phyloP scores from a whole-genome alignment of 2,329 filamentous ascomycete genomes.

The Colletotrichum lentis region DNA sequence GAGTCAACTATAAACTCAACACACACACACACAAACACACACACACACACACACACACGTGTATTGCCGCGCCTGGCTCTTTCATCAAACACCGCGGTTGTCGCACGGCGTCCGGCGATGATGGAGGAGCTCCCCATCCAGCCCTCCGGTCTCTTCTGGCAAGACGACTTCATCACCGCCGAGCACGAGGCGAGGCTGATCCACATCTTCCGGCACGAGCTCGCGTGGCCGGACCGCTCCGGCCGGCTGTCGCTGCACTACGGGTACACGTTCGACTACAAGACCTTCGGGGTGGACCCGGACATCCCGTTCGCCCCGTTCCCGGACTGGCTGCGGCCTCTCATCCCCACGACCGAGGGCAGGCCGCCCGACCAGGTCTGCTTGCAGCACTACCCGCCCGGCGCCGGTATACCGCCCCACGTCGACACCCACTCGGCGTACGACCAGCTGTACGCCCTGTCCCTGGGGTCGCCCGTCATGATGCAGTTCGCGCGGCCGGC shows the following conservation, averaged over 20 bases:
- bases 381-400: slow-evolving; percentile 67
- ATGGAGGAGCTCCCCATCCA: slow-evolving; percentile 42
- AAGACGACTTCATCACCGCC: slow-evolving; percentile 56
- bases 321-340: slow-evolving; percentile 59
- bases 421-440: slow-evolving; percentile 61
- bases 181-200: slow-evolving; percentile 57
- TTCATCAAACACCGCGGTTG: too few species aligned
- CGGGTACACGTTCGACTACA: slow-evolving; percentile 66
- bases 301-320: slow-evolving; percentile 59
- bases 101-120: neutral
- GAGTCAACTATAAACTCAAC: too few species aligned
- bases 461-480: slow-evolving; percentile 52
- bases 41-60: too few species aligned
- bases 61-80: too few species aligned
- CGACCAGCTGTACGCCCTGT: slow-evolving; percentile 56
- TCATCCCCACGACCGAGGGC: slow-evolving; percentile 55
- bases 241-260: slow-evolving; percentile 62
- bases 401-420: slow-evolving; percentile 67
- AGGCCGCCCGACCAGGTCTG: slow-evolving; percentile 65
- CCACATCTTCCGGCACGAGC: slow-evolving; percentile 52
- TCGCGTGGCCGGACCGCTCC: slow-evolving; percentile 57
- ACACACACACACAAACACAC: too few species aligned
- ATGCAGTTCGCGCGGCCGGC: slow-evolving; percentile 53
- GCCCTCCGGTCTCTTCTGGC: slow-evolving; percentile 54
- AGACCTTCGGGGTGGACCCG: slow-evolving; percentile 63